Evolutionary conservation across 805 yeast genomes (phyloP), one percentile per base, ranked within the genome.

Genomic region (Metschnikowia amazonensis): DNA sequence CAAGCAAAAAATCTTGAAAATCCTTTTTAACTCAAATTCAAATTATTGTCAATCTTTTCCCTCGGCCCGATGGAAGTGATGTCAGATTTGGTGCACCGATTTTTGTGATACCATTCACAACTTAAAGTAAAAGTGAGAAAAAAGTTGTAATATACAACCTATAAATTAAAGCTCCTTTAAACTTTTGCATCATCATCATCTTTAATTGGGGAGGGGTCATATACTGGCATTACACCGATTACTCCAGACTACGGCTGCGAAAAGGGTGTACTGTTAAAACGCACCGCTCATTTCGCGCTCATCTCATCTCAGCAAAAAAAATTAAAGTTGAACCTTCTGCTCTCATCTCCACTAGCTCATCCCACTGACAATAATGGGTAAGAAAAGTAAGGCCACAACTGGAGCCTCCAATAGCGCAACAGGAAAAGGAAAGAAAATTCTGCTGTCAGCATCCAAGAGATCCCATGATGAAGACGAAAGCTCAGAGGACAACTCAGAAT

Each of bases 401-500:
- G 42, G 27, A 29, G 25, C 10, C 38, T 8, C 37, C 34, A 34
- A 44, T 25, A 11, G 18, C 24, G 25, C 30, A 14, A 9, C 17
- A 41, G 28, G 18, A n/a, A 20, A 44, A 31, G 30, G 18, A 29
- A 34, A 44, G 23, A 36, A 40, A 32, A 23, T 30, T 35, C n/a
- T 5, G 28, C 24, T 30, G 13, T 37, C 31, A 43, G 42, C 28
- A 37, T 34, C 45, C 40, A 60, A 60, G 52, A 46, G 71, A 55
- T 41, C 56, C 44, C 65, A 64, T 43, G 67, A 55, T 32, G 60
- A 57, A 14, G 67, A 59, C 18, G 69, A 60, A 33, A 28, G 28
- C 31, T 37, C 41, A 13, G 41, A 28, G 11, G 61, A 59, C 25
- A 74, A 64, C 44, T 63, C 69, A 36, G 78, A 74, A 45, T 60